Evolutionary conservation across 352 stramenopile species (phyloP), one percentile per base, ranked within the genome.

Genomic region (Phytophthora idaei): DNA sequence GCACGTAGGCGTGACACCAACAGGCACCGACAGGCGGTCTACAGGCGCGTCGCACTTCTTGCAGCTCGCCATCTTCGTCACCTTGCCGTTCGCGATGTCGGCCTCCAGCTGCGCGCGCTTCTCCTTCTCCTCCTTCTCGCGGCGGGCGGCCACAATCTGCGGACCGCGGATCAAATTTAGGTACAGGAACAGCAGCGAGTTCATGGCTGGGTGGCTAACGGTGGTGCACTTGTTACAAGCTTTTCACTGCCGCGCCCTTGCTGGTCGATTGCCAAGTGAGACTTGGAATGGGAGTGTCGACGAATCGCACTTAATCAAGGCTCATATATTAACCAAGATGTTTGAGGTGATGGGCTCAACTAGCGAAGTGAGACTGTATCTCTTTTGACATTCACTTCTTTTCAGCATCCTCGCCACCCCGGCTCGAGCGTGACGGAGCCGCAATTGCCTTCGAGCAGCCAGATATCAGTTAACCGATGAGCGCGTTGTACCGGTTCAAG

Each of bases 121-220:
- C 53, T 82, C 82, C 39, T 72, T 76, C 46, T 89, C 80, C 55
- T 89, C 77, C 67, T 88, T 78, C 64, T 79, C 61, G 11, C 59
- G 69, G 27, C 79, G 69, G 60, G 84, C 77, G 31, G 67, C 70
- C 57, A 81, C 64, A 29, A 93, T 66, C 51, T 77, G 80, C 46
- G 85, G 85, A 0, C 83, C 85, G 57, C 85, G 85, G 60, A 93
- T 69, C 14, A 91, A 60, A 70, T 87, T 90, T 44, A 93, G 71
- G 70, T 93, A 93, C 65, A 93, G 73, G 62, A 92, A 77, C 31
- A 93, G 69, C 39, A 93, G 64, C 60, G 80, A 88, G 76, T 93
- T 93, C 85, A 93, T 93, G 25, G 53, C 14, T 12, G 11, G 21
- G 21, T 21, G 21, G 21, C 21, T 21, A 21, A 21, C 21, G 21